phyloP scores from a whole-genome alignment of 306 rosid genomes.

The Lablab purpureus region DNA sequence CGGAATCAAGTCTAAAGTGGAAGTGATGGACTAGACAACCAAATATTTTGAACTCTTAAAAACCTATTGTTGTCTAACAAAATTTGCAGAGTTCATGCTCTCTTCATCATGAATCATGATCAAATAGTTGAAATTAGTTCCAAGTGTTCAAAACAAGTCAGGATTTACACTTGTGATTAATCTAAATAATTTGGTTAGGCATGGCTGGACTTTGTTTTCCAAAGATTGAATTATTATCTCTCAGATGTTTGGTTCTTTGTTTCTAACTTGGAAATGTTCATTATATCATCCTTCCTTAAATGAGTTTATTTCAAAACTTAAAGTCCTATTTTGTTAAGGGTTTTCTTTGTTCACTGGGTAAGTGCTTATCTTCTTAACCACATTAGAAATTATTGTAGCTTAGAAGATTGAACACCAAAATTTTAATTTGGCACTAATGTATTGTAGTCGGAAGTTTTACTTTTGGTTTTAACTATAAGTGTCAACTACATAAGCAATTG shows the following conservation, averaged over 20 bases:
- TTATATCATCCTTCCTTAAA: too few relatives aligned
- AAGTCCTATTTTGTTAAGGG: too few relatives aligned
- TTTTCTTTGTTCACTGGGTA: too few relatives aligned
- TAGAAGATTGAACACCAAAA: too few relatives aligned
- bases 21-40: conserved; percentile 45
- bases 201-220: conserved; percentile 45
- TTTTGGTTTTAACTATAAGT: too few relatives aligned
- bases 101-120: conserved; percentile 55
- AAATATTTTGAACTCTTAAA: conserved; percentile 44
- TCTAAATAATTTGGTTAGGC: conserved; percentile 45
- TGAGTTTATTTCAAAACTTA: too few relatives aligned
- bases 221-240: conserved; percentile 21
- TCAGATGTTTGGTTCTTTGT: not conserved
- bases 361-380: too few relatives aligned
- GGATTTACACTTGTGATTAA: conserved; percentile 50
- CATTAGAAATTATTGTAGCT: too few relatives aligned
- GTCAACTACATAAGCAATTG: too few relatives aligned
- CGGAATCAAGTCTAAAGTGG: conserved; percentile 46
- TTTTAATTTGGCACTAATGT: too few relatives aligned
- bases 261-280: not conserved
- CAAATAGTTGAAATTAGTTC: conserved; percentile 55
- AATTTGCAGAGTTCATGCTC: conserved; percentile 60
- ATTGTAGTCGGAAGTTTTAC: too few relatives aligned
- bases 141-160: conserved; percentile 55
- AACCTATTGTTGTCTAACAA: conserved; percentile 49